Base-by-base conservation (phyloP, 768 basidiomycete genomes). In the Lactarius sanguifluus region DNA sequence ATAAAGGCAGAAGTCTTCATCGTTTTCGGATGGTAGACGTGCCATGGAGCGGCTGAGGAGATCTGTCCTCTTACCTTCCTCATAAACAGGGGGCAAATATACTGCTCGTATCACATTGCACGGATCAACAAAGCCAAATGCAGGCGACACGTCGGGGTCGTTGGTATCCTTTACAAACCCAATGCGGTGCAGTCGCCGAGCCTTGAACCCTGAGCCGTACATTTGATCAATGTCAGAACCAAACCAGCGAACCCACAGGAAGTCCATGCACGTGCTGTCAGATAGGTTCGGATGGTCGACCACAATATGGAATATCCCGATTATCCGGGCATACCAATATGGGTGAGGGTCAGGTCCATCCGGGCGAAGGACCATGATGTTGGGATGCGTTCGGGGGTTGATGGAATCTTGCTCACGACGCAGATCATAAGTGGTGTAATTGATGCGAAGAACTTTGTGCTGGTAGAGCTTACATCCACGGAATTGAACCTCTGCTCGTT, bases 81-180 rank as follows among this genome's bases (percentile, higher is more conserved):
- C 54, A 57, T 77, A 81, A 0, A 65, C 71, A 1, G 79, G 80
- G 13, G 80, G 78, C 1, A 80, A 60, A 40, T 81, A 78, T 15
- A 70, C 70, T 0, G 62, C 74, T 1, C 73, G 69, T 1, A 81
- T 67, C 1, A 80, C 73, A 0, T 73, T 65, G 0, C 54, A 57
- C 0, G 79, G 79, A 65, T 80, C 75, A 0, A 81, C 23, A 65
- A 81, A 81, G 0, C 77, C 73, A 64, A 80, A 81, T 0, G 77
- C 64, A 9, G 64, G 66, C 4, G 36, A 36, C 12, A 9, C 9
- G 1, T 56, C 6, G 0, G 45, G 30, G n/a, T 75, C 70, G 12
- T 54, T 41, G 40, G 40, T 41, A 41, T 41, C 16, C 12, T 41
- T 6, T 16, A 41, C 56, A 52, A 77, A 78, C 0, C 60, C 62